Base-by-base conservation (phyloP, 257 asterid species). In the Jacaranda copaia region DNA sequence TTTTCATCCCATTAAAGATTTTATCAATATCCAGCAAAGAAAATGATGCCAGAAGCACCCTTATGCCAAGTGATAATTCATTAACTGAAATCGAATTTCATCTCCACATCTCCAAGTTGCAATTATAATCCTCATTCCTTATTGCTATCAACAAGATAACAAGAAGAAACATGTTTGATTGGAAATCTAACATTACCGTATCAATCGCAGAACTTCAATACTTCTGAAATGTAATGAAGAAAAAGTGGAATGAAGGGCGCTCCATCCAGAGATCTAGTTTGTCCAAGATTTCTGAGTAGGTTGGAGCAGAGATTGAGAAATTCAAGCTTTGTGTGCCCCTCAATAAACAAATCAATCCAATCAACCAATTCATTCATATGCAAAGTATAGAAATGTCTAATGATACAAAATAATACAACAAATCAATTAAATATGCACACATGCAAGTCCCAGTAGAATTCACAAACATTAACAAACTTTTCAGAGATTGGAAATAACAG, bases 391-490 rank as follows among this genome's bases (percentile, higher is more conserved):
- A 80, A 77, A 56, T 74, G 52, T 75, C 72, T 16, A 58, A 49
- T 5, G 75, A 67, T 55, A 71, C 79, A 75, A 49, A 38, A 55
- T 49, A 61, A 67, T 55, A 60, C 76, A 83, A 75, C 57, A 63
- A 74, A 79, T 40, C 38, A 65, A 79, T 66, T 42, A 73, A 78
- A 68, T 77, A 76, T 67, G 80, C 77, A 25, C 1, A 25, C 32
- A 83, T 70, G 48, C 84, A 81, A 62, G 39, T 56, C 76, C 9
- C 69, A 45, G 39, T 58, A 81, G 77, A 49, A 78, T 81, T 75
- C 85, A 81, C 85, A 81, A 81, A 81, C 85, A 68, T n/a, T 55
- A 66, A 71, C 77, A 55, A 68, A 76, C 76, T 48, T 39, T 61
- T 15, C 63, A 20, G 45, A 65, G 40, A 48, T 5, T 63, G 69